Percentiles rank a stretch among this genome's conserved stretches.
Evolutionary conservation across 73 alveolate species (phyloP).

Genomic region (Tetrahymena thermophila): DNA sequence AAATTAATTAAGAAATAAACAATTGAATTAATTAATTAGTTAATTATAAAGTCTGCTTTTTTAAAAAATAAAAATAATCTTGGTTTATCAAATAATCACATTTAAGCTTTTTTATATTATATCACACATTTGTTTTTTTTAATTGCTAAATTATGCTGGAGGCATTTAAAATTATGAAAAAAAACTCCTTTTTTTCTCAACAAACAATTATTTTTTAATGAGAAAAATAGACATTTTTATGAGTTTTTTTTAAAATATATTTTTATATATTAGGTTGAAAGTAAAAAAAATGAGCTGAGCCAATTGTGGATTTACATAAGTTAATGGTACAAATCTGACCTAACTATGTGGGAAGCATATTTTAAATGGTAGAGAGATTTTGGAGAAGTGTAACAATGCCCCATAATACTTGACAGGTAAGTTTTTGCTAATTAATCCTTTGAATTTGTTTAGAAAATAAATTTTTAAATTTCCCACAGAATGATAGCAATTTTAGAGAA

Average conservation of each 20-base stretch:
- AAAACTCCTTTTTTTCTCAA: too few relatives aligned
- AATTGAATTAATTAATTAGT: too few relatives aligned
- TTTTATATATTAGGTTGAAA: neutral
- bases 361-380: neutral
- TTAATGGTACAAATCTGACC: neutral
- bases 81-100: too few relatives aligned
- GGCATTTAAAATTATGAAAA: too few relatives aligned
- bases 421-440: neutral
- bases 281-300: neutral
- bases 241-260: neutral
- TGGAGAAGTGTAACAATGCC: neutral
- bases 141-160: too few relatives aligned
- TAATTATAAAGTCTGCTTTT: too few relatives aligned
- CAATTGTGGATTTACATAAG: neutral
- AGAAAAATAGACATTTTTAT: neutral
- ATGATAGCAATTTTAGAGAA: neutral
- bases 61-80: too few relatives aligned
- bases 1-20: too few relatives aligned
- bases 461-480: neutral
- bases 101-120: too few relatives aligned
- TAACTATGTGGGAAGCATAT: neutral
- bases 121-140: too few relatives aligned
- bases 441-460: neutral
- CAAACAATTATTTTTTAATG: neutral
- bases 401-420: neutral